Percentiles rank a stretch among this genome's conserved stretches.
Conservation (phyloP, 1,139 yeast genomes). For the Saccharomyces hybrid region DNA sequence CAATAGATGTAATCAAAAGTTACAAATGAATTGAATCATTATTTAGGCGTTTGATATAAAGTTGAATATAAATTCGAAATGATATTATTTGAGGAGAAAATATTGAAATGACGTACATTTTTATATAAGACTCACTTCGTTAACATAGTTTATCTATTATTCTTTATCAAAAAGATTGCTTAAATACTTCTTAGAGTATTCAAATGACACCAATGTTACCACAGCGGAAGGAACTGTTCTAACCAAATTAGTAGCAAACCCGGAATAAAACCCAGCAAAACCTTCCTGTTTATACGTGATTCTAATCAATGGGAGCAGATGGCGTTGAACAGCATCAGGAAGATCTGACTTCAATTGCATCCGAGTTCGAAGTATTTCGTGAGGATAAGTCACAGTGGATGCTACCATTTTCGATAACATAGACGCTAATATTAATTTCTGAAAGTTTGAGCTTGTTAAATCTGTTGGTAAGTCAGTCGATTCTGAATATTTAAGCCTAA, state of each 20-base stretch:
- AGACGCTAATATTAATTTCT: constrained; percentile 64
- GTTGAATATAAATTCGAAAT: too few relatives aligned
- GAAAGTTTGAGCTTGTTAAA: constrained; percentile 26
- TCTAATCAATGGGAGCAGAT: constrained; percentile 40
- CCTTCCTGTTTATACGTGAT: constrained; percentile 68
- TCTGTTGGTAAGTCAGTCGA: constrained; percentile 5
- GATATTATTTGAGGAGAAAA: too few relatives aligned
- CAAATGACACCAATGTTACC: constrained; percentile 89
- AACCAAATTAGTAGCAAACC: constrained; percentile 75
- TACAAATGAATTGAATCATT: too few relatives aligned
- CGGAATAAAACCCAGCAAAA: constrained; percentile 76
- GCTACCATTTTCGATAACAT: constrained; percentile 84
- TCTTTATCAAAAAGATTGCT: background rate
- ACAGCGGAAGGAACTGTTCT: constrained; percentile 96
- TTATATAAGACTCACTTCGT: background rate
- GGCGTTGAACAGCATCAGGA: constrained; percentile 21
- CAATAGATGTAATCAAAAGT: too few relatives aligned
- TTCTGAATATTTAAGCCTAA: constrained; percentile 33
- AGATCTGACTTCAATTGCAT: constrained; percentile 50
- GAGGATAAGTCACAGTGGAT: constrained; percentile 86
- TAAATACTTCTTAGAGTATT: constrained; percentile 64
- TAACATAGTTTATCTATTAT: background rate
- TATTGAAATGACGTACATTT: too few relatives aligned
- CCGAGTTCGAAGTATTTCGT: constrained; percentile 88
- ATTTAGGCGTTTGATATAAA: too few relatives aligned